Evolutionary conservation across 371 early-diverging fungal species (phyloP).

Genomic region (Amoeboradix gromovi): DNA sequence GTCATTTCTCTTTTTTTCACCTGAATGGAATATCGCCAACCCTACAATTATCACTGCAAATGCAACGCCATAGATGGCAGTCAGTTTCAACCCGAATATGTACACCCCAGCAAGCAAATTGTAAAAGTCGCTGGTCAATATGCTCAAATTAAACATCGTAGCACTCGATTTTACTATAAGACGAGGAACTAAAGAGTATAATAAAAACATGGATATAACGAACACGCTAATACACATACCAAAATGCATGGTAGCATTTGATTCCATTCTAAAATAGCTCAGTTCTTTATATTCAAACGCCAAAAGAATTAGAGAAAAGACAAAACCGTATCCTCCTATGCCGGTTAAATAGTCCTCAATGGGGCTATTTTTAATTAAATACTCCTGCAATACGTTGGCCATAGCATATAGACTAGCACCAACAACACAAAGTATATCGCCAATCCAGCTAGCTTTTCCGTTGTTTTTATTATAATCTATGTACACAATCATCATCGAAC

Average conservation of each 20-base stretch:
- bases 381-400: neutral
- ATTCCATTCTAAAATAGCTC: neutral
- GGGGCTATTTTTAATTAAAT: neutral
- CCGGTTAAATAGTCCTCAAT: neutral
- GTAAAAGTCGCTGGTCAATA: neutral
- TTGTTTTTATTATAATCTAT: neutral
- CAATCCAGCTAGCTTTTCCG: neutral
- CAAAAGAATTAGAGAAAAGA: neutral
- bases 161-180: neutral
- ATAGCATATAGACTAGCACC: neutral
- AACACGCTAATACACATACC: neutral
- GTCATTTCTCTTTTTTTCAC: neutral
- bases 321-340: neutral
- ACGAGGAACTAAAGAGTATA: neutral
- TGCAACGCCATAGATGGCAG: neutral
- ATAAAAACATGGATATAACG: neutral
- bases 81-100: neutral
- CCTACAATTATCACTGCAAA: neutral
- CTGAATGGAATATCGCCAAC: neutral
- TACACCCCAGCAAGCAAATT: neutral
- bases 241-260: neutral
- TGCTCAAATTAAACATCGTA: neutral
- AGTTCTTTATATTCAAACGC: neutral
- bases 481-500: neutral
- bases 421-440: neutral